These are phyloP conservation scores for Cenchrus purpureus DNA, from an alignment of 176 grass and related monocot species.

Conservation along the genomic window DNA sequence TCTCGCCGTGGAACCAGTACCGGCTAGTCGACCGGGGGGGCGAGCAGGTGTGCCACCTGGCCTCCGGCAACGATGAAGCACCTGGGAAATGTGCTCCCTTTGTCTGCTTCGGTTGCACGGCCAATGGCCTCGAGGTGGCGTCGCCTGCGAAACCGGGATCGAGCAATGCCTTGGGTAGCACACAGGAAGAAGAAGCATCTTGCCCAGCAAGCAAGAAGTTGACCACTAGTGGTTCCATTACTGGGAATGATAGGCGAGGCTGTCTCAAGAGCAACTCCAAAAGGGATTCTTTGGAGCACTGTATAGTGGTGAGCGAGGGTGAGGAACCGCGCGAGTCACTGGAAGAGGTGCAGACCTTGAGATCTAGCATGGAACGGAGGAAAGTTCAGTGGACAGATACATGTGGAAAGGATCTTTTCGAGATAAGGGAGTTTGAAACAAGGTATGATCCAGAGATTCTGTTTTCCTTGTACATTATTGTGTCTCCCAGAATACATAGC, in stretches of 20 bases:
- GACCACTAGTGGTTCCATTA: slow-evolving; percentile 29
- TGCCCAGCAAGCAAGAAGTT: slow-evolving; percentile 50
- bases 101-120: slow-evolving; percentile 72
- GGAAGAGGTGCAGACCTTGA: slow-evolving; percentile 78
- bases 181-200: slow-evolving; percentile 45
- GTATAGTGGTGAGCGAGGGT: slow-evolving; percentile 56
- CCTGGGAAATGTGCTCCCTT: slow-evolving; percentile 70
- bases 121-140: slow-evolving; percentile 53
- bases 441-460: slow-evolving; percentile 55
- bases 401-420: slow-evolving; percentile 92
- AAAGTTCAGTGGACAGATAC: slow-evolving; percentile 98
- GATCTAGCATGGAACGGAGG: slow-evolving; percentile 67
- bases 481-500: not conserved
- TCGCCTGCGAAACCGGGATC: slow-evolving; percentile 52
- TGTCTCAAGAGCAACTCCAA: slow-evolving; percentile 87
- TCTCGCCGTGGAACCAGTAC: slow-evolving; percentile 79
- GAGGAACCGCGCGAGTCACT: slow-evolving; percentile 67
- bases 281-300: slow-evolving; percentile 70
- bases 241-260: slow-evolving; percentile 55
- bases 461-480: not conserved
- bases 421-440: slow-evolving; percentile 96
- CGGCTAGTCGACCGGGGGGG: slow-evolving; percentile 64
- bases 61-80: slow-evolving; percentile 59
- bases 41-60: slow-evolving; percentile 57
- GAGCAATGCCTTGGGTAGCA: slow-evolving; percentile 37